Base-by-base conservation (phyloP, 2,329 filamentous ascomycete genomes). In the Colletotrichum gloeosporioides region DNA sequence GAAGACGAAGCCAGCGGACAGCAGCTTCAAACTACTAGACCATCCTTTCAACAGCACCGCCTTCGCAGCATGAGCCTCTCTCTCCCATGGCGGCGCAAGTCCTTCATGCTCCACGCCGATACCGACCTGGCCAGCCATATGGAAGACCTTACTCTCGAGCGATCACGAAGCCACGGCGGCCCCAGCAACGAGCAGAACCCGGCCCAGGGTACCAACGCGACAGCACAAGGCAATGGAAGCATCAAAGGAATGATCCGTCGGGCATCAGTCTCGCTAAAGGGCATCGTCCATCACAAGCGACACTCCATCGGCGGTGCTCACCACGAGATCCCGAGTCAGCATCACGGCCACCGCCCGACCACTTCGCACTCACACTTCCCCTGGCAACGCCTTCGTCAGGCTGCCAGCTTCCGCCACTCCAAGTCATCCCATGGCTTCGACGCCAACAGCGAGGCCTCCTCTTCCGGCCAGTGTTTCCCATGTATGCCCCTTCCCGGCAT, bases 181-280 rank as follows among this genome's bases (percentile, higher is more conserved):
- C 82, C 78, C 79, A 83, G 73, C 73, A 79, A 80, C 73, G 83
- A 84, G 39, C 76, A 82, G 22, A 81, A 80, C 71, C 78, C 85
- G 44, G 75, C 79, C 4, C 79, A 80, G 67, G 27, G 71, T 75
- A 16, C 70, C 4, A 75, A 81, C 59, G 81, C 81, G n/a, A 70
- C 77, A 22, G 78, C 78, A 57, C 77, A 83, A 65, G 79, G 80
- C 73, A 78, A 83, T 1, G 82, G 82, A 63, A 83, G 84, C 63
- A 81, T 92, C 73, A 90, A 88, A 80, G 87, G 88, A 64, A 89
- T 88, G 77, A 85, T 92, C 66, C 88, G 90, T 29, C 86, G 91
- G 12, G 91, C 90, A 1, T 92, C 91, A 4, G 79, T 90, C 69
- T 90, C 89, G 10, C 80, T 92, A 67, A 88, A 89, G 79, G 88